Percentiles rank a stretch among this genome's conserved stretches.
Evolutionary conservation across 169 alveolate genomes (phyloP).

Genomic region (Babesia caballi): DNA sequence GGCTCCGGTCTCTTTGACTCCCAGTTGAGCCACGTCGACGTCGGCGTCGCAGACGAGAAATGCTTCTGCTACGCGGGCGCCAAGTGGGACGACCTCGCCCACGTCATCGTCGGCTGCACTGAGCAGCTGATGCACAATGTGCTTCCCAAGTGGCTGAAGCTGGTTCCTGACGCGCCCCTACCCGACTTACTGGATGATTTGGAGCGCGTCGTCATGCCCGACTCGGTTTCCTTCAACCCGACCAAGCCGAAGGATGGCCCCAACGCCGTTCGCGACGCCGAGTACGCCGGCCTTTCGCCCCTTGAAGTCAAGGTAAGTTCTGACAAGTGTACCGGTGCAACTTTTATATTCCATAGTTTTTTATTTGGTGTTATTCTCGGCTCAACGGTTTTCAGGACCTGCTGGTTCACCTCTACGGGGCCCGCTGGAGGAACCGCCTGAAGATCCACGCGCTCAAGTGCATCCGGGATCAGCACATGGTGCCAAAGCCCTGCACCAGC

Average conservation of each 20-base stretch:
- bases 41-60: conserved; percentile 12
- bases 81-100: conserved; percentile 37
- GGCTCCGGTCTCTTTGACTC: background rate
- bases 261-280: conserved; percentile 27
- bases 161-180: conserved; percentile 6
- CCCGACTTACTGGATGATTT: conserved; percentile 31
- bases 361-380: background rate
- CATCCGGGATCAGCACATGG: background rate
- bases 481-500: background rate
- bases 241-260: background rate
- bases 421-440: conserved; percentile 40
- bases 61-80: conserved; percentile 39
- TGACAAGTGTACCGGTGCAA: background rate
- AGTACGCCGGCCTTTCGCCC: conserved; percentile 44
- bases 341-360: too few species aligned
- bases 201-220: conserved; percentile 17
- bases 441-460: conserved; percentile 5
- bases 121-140: conserved; percentile 29
- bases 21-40: conserved; percentile 14
- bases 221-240: background rate
- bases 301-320: conserved; percentile 37
- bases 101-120: conserved; percentile 45
- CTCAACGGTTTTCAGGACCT: conserved; percentile 22
- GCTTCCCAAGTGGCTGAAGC: conserved; percentile 34
- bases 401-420: conserved; percentile 42